Conservation (phyloP, 2,329 filamentous ascomycete genomes). For the Alternaria sp. region DNA sequence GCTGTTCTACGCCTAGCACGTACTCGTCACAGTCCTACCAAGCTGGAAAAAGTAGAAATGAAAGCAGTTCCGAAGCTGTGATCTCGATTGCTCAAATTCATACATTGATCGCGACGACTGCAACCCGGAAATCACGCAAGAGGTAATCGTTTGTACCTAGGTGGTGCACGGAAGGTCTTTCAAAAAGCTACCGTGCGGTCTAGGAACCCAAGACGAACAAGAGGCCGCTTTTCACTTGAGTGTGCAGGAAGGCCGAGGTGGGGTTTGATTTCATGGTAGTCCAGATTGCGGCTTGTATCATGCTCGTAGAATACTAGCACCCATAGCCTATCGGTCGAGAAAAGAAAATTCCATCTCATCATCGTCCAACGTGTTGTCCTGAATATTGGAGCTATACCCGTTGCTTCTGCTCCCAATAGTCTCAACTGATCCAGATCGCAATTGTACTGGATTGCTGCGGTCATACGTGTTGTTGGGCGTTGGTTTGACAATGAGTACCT, state of each 20-base stretch:
- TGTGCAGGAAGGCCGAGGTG: neutral
- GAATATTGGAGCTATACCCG: conserved; percentile 16
- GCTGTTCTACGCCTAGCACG: neutral
- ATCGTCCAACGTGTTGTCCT: conserved; percentile 24
- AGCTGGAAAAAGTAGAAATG: neutral
- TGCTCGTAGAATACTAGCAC: neutral
- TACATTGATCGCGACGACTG: neutral
- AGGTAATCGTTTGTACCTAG: too few relatives aligned
- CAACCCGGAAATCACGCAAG: neutral
- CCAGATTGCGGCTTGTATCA: neutral
- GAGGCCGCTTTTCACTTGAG: neutral
- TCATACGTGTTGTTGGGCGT: conserved; percentile 12
- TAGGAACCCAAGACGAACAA: neutral
- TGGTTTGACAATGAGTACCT: conserved; percentile 26
- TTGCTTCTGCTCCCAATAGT: neutral
- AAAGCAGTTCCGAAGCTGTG: neutral
- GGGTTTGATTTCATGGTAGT: neutral
- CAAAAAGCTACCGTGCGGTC: neutral
- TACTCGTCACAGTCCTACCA: neutral
- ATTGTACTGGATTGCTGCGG: conserved; percentile 28
- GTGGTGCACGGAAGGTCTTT: neutral
- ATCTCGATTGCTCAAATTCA: too few relatives aligned
- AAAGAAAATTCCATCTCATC: conserved; percentile 32
- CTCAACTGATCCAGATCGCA: conserved; percentile 8
- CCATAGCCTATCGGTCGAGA: conserved; percentile 22